A percentile compares a stretch with the other conserved stretches of the same genome.
These are phyloP conservation scores for Cyclotella choctawhatcheeana DNA, from an alignment of 108 stramenopile species.

Conservation along the genomic window DNA sequence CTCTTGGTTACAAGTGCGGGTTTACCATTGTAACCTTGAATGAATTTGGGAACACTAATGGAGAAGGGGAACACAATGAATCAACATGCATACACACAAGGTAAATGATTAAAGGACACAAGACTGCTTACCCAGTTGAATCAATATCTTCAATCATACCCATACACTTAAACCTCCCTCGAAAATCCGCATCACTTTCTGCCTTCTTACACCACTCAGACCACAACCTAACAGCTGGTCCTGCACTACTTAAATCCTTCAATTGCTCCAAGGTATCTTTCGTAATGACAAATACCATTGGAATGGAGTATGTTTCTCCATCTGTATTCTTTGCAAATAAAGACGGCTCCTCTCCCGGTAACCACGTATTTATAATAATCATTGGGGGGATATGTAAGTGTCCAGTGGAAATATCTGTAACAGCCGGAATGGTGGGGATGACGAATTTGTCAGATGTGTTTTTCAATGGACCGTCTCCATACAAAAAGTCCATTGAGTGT, in stretches of 20 bases:
- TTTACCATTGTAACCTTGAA: slow-evolving; percentile 66
- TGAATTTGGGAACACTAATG: slow-evolving; percentile 57
- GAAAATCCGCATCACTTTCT: slow-evolving; percentile 54
- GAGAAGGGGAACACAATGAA: not conserved
- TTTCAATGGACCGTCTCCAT: slow-evolving; percentile 38
- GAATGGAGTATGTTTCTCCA: slow-evolving; percentile 48
- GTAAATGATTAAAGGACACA: not conserved
- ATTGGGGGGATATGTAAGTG: slow-evolving; percentile 58
- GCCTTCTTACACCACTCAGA: slow-evolving; percentile 65
- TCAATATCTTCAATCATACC: slow-evolving; percentile 56
- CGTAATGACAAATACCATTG: slow-evolving; percentile 56
- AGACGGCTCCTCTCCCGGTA: slow-evolving; percentile 55
- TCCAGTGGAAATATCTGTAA: slow-evolving; percentile 56
- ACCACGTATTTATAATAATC: slow-evolving; percentile 50
- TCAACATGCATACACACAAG: not conserved
- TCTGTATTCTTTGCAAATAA: slow-evolving; percentile 45
- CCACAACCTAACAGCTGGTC: slow-evolving; percentile 60
- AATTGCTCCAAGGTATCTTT: slow-evolving; percentile 57
- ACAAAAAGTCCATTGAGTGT: slow-evolving; percentile 48
- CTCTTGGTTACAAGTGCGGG: slow-evolving; percentile 66
- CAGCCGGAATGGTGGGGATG: slow-evolving; percentile 48
- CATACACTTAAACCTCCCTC: slow-evolving; percentile 68
- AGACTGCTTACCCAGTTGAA: slow-evolving; percentile 24
- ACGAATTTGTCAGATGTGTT: slow-evolving; percentile 40
- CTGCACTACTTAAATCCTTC: slow-evolving; percentile 59